phyloP scores from a whole-genome alignment of 1,139 yeast species.

The Taiozyma sp. region DNA sequence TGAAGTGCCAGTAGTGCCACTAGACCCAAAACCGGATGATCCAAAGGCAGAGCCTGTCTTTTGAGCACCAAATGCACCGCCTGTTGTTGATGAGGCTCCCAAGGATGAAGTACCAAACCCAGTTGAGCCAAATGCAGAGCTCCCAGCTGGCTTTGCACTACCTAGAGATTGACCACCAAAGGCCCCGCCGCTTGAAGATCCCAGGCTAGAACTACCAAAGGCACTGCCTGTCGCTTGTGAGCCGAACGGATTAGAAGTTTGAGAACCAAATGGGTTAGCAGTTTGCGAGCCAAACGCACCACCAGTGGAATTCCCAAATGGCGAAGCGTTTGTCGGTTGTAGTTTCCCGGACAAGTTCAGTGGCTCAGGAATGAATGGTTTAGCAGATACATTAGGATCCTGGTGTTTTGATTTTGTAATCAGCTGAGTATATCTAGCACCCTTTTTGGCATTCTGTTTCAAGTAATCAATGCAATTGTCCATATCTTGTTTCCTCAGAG shows the following conservation, averaged over 20 bases:
- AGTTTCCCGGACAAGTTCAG: conserved; percentile 23
- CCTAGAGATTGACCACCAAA: conserved; percentile 9
- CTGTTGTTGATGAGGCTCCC: conserved; percentile 8
- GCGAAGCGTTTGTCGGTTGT: conserved; percentile 1
- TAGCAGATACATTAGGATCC: conserved; percentile 25
- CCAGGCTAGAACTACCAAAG: conserved; percentile 13
- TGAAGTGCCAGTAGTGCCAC: background rate
- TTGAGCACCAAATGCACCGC: conserved; percentile 7
- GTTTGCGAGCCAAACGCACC: conserved; percentile 23
- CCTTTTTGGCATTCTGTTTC: conserved; percentile 38
- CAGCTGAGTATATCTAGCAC: conserved; percentile 53
- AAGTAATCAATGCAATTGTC: conserved; percentile 37
- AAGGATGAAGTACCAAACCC: conserved; percentile 11
- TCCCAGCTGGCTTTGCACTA: background rate
- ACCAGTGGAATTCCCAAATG: conserved; percentile 14
- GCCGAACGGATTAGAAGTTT: conserved; percentile 13
- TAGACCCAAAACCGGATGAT: conserved; percentile 8
- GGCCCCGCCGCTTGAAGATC: conserved; percentile 6
- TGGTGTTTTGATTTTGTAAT: conserved; percentile 34
- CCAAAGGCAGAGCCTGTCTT: conserved; percentile 8
- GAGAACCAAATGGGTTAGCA: conserved; percentile 11
- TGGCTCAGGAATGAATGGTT: conserved; percentile 38
- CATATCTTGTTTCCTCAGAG: conserved; percentile 44
- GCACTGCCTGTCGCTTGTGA: conserved; percentile 3
- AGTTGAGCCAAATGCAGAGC: conserved; percentile 1